phyloP scores from a whole-genome alignment of 257 asterid species.

The Euphrasia confusa region DNA sequence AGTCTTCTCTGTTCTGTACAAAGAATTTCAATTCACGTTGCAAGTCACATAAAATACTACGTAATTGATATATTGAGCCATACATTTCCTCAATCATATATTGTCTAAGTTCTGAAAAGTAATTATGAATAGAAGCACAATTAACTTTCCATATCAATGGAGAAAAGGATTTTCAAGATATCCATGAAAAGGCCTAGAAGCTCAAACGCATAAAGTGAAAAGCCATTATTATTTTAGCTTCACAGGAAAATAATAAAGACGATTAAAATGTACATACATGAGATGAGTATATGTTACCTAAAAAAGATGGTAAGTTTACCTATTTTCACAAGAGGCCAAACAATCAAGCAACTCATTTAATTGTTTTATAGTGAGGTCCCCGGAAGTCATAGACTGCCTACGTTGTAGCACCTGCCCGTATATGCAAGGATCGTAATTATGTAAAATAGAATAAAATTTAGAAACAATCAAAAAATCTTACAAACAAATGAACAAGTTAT shows the following conservation, averaged over 20 bases:
- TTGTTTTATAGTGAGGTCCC: constrained; percentile 63
- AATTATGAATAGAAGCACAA: constrained; percentile 10
- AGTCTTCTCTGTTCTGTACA: constrained; percentile 65
- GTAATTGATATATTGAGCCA: constrained; percentile 9
- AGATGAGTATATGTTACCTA: constrained; percentile 36
- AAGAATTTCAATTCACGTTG: constrained; percentile 29
- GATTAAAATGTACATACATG: background rate
- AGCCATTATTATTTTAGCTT: constrained; percentile 8
- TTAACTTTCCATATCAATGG: constrained; percentile 7
- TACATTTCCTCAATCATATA: constrained; percentile 13
- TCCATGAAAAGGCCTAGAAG: constrained; percentile 9
- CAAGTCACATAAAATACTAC: constrained; percentile 3
- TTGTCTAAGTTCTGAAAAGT: background rate
- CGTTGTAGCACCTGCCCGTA: constrained; percentile 61
- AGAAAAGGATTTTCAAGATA: constrained; percentile 18
- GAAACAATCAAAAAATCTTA: background rate
- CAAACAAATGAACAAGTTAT: background rate
- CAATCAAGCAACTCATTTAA: constrained; percentile 83
- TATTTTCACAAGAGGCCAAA: constrained; percentile 68
- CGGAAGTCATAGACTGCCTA: constrained; percentile 83
- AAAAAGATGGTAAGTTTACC: constrained; percentile 35
- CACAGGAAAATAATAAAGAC: background rate
- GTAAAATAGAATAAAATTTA: background rate
- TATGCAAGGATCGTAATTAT: constrained; percentile 19
- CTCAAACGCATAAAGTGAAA: constrained; percentile 15